Percentiles rank a stretch among this genome's conserved stretches.
Conservation (phyloP, 306 rosid genomes). For the Herpetospermum pedunculosum region DNA sequence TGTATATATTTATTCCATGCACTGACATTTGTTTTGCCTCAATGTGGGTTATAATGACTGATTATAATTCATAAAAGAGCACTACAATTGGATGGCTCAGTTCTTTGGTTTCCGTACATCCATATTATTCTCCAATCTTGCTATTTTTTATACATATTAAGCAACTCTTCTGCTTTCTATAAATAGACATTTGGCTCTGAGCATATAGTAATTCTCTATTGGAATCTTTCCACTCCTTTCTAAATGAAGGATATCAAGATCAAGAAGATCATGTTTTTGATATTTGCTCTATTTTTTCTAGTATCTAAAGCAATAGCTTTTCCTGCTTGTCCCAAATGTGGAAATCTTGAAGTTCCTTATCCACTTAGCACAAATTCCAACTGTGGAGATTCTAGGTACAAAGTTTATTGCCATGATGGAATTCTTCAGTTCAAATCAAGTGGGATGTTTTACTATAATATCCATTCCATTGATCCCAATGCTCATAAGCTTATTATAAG, state of each 20-base stretch:
- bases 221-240: background rate
- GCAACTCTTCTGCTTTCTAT: background rate
- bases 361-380: slow-evolving; percentile 56
- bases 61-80: background rate
- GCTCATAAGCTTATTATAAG: slow-evolving; percentile 36
- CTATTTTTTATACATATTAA: background rate
- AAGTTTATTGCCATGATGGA: slow-evolving; percentile 41
- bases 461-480: slow-evolving; percentile 41
- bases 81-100: background rate
- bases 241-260: slow-evolving; percentile 11
- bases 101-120: background rate
- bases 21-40: slow-evolving; percentile 5
- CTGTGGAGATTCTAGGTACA: slow-evolving; percentile 62
- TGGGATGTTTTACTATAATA: slow-evolving; percentile 39
- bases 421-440: slow-evolving; percentile 54
- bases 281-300: slow-evolving; percentile 20
- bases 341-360: slow-evolving; percentile 47
- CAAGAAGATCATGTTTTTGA: slow-evolving; percentile 20
- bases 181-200: slow-evolving; percentile 13
- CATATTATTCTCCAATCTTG: background rate
- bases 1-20: background rate
- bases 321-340: slow-evolving; percentile 49
- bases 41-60: background rate
- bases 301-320: slow-evolving; percentile 17
- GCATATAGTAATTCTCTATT: slow-evolving; percentile 9